A percentile compares a stretch with the other conserved stretches of the same genome.
Evolutionary conservation across 495 filamentous ascomycete species (phyloP).

Genomic region (Pseudotulostoma volvatum): DNA sequence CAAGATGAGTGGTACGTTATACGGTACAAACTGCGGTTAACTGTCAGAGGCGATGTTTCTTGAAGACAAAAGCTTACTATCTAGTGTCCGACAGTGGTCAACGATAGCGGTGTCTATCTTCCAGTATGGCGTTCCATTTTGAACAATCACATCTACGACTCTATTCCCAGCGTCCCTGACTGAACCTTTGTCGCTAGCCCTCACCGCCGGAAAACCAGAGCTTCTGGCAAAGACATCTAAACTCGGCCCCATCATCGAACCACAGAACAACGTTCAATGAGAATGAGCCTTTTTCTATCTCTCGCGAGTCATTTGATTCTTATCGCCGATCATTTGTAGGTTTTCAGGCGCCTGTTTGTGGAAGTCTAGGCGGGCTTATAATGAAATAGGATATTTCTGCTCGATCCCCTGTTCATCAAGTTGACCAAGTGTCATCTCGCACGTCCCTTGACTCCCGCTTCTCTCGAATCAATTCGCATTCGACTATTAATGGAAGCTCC

Average conservation of each 20-base stretch:
- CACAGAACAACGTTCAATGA: slow-evolving; percentile 55
- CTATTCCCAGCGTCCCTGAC: slow-evolving; percentile 7
- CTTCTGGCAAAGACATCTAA: slow-evolving; percentile 64
- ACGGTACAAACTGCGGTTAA: slow-evolving; percentile 2
- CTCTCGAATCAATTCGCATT: slow-evolving; percentile 33
- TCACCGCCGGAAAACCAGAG: slow-evolving; percentile 76
- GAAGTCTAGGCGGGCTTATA: too few species aligned
- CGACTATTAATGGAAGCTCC: slow-evolving; percentile 31
- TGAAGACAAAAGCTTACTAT: slow-evolving; percentile 1
- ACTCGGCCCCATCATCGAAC: slow-evolving; percentile 50
- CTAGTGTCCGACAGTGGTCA: slow-evolving; percentile 50
- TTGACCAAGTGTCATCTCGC: slow-evolving; percentile 41
- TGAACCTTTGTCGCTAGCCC: slow-evolving; percentile 36
- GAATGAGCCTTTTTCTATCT: slow-evolving; percentile 91
- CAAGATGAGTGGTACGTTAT: slow-evolving; percentile 65
- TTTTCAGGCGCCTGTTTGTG: slow-evolving; percentile 8
- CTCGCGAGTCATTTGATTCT: slow-evolving; percentile 93
- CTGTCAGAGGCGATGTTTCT: slow-evolving; percentile 1
- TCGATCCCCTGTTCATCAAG: slow-evolving; percentile 54
- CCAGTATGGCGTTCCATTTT: slow-evolving; percentile 41
- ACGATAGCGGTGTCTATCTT: slow-evolving; percentile 91
- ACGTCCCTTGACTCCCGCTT: slow-evolving; percentile 66
- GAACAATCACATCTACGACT: neutral
- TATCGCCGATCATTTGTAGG: slow-evolving; percentile 91
- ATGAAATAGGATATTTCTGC: slow-evolving; percentile 78